Evolutionary conservation across 306 rosid species (phyloP), one percentile per base, ranked within the genome.

Genomic region (Hylodesmum podocarpum): DNA sequence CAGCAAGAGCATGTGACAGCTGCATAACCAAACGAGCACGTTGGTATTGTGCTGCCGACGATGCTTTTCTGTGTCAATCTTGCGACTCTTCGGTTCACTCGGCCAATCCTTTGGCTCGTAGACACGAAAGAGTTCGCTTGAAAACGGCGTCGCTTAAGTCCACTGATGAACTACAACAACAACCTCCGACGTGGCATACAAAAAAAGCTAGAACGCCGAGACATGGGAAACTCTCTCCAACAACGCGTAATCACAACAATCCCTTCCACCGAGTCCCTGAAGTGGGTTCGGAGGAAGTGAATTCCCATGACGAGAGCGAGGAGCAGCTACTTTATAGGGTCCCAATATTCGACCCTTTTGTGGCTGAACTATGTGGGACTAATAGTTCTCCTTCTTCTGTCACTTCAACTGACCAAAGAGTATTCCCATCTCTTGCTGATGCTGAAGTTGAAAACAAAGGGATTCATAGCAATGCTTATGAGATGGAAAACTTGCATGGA

Each of bases 21-120:
- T 95, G 99, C 78, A 82, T 92, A n/a, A 85, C 82, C 4, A 90
- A 89, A 78, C 79, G 99, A 1, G 99, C 99, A 6, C 92, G 99
- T 0, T 92, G 98, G 99, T 95, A 90, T 63, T 95, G 99, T 39
- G 96, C 98, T 2, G 97, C 99, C 5, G 99, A 95, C 57, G 99
- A 95, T 63, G 99, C 98, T 41, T 95, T 95, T 63, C 90, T 95
- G 15, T 95, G 99, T 58, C 91, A 89, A 54, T 55, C 89, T 2
- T 96, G 99, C 22, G 98, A 96, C 85, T 85, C 89, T 29, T 84
- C 86, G 0, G 97, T 96, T 2, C 99, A 96, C 88, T 92, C 98
- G 0, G 98, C 98, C 3, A 96, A 96, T 9, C 71, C 90, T 0
- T 65, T 95, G 64, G 96, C 99, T 7, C 82, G 88, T 0, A 72